Percentiles rank a stretch among this genome's conserved stretches.
phyloP scores from a whole-genome alignment of 2,329 filamentous ascomycete species.

The Ceratocystis papillata region DNA sequence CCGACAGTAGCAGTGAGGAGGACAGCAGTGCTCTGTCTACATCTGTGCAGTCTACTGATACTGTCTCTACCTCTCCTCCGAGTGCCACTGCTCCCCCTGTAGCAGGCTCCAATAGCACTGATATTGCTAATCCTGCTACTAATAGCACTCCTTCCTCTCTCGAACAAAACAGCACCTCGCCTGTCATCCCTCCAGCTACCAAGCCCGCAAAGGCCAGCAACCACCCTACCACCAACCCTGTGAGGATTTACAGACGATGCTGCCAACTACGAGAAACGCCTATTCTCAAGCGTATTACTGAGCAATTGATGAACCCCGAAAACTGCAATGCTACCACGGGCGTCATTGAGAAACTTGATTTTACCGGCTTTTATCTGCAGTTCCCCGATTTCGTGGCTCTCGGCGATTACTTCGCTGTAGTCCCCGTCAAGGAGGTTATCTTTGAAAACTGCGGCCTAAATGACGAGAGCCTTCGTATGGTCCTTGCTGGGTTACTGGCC shows the following conservation, averaged over 20 bases:
- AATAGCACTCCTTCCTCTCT: conserved; percentile 22
- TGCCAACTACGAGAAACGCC: conserved; percentile 89
- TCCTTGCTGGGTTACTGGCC: conserved; percentile 75
- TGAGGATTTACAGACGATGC: conserved; percentile 85
- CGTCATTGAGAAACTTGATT: conserved; percentile 69
- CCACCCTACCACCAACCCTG: conserved; percentile 75
- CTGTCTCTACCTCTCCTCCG: not conserved
- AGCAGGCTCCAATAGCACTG: not conserved
- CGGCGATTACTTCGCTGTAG: conserved; percentile 86
- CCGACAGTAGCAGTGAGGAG: conserved; percentile 34
- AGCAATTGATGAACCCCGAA: conserved; percentile 66
- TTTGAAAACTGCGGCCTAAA: conserved; percentile 78
- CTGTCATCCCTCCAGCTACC: conserved; percentile 33
- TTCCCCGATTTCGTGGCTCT: conserved; percentile 75
- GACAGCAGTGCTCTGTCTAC: conserved; percentile 25
- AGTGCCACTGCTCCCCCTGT: not conserved
- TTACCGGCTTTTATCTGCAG: conserved; percentile 75
- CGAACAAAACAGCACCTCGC: conserved; percentile 3
- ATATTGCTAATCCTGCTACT: not conserved
- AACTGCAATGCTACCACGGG: conserved; percentile 57
- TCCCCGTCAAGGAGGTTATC: conserved; percentile 76
- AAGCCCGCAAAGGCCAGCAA: conserved; percentile 34
- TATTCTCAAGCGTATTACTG: conserved; percentile 81
- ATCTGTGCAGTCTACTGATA: not conserved
- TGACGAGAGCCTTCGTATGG: conserved; percentile 75